A percentile compares a stretch with the other conserved stretches of the same genome.
phyloP scores from a whole-genome alignment of 805 yeast genomes.

The Ogataea naganishii region DNA sequence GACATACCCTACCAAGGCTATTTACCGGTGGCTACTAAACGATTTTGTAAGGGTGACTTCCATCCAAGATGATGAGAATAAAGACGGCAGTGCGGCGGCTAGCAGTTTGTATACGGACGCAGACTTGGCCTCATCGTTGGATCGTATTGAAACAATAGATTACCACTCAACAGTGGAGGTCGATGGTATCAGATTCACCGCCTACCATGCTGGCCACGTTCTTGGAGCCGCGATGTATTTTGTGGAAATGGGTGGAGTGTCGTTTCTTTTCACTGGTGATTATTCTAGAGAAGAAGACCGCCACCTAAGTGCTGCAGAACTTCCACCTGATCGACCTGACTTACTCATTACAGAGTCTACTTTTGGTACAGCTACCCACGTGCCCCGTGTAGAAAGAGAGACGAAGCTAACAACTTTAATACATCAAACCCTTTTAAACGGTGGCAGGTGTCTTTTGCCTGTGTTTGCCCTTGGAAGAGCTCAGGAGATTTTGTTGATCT shows the following conservation, averaged over 20 bases:
- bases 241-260: slow-evolving; percentile 88
- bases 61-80: slow-evolving; percentile 35
- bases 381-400: slow-evolving; percentile 83
- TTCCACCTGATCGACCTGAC: slow-evolving; percentile 83
- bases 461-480: slow-evolving; percentile 97
- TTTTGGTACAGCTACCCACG: slow-evolving; percentile 96
- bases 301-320: slow-evolving; percentile 90
- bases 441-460: slow-evolving; percentile 88
- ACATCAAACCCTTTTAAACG: slow-evolving; percentile 75
- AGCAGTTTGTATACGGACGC: slow-evolving; percentile 72
- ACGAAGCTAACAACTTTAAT: slow-evolving; percentile 69
- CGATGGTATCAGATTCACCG: slow-evolving; percentile 91
- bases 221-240: slow-evolving; percentile 98
- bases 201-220: slow-evolving; percentile 99
- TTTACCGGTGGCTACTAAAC: slow-evolving; percentile 87
- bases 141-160: slow-evolving; percentile 86
- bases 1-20: slow-evolving; percentile 99
- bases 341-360: slow-evolving; percentile 90
- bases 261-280: slow-evolving; percentile 89
- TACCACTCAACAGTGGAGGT: slow-evolving; percentile 93
- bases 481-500: slow-evolving; percentile 80
- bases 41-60: slow-evolving; percentile 91
- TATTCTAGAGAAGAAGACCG: slow-evolving; percentile 94
- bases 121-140: slow-evolving; percentile 81
- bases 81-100: slow-evolving; percentile 32